phyloP scores from a whole-genome alignment of 2,329 filamentous ascomycete genomes.

The Colletotrichum euphorbiae region DNA sequence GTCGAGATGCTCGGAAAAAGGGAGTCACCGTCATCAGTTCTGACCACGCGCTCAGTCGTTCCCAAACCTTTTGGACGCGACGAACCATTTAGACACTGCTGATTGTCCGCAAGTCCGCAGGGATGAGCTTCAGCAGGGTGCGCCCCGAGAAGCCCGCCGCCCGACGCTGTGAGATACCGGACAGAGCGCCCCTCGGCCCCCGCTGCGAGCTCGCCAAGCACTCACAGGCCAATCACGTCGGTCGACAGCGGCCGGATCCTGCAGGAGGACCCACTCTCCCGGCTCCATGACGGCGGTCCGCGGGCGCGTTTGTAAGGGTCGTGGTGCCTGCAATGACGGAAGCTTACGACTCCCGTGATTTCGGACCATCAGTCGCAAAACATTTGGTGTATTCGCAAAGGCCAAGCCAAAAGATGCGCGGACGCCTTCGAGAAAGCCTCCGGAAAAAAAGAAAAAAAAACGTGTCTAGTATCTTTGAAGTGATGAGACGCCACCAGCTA shows the following conservation, averaged over 20 bases:
- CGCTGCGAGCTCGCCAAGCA: constrained; percentile 19
- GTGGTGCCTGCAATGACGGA: neutral
- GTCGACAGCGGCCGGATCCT: neutral
- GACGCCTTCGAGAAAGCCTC: neutral
- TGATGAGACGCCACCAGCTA: neutral
- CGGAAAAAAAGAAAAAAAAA: neutral
- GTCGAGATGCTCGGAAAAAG: constrained; percentile 5
- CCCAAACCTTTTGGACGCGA: neutral
- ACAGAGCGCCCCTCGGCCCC: constrained; percentile 17
- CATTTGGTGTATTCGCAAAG: neutral
- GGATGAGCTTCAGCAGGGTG: neutral
- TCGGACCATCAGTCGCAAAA: neutral
- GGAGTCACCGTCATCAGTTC: constrained; percentile 1
- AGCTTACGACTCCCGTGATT: neutral
- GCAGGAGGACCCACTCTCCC: neutral
- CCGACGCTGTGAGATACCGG: constrained; percentile 6
- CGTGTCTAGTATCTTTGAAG: neutral
- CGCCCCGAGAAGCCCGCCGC: constrained; percentile 29
- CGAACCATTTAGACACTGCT: constrained; percentile 5
- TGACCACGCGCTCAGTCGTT: neutral
- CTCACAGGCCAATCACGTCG: constrained; percentile 14
- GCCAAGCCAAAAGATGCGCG: neutral
- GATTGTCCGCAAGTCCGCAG: neutral
- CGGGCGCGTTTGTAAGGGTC: neutral
- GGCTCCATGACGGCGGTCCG: neutral